A percentile compares a stretch with the other conserved stretches of the same genome.
Evolutionary conservation across 179 eudicot species (phyloP).

Genomic region (Silene coronaria): DNA sequence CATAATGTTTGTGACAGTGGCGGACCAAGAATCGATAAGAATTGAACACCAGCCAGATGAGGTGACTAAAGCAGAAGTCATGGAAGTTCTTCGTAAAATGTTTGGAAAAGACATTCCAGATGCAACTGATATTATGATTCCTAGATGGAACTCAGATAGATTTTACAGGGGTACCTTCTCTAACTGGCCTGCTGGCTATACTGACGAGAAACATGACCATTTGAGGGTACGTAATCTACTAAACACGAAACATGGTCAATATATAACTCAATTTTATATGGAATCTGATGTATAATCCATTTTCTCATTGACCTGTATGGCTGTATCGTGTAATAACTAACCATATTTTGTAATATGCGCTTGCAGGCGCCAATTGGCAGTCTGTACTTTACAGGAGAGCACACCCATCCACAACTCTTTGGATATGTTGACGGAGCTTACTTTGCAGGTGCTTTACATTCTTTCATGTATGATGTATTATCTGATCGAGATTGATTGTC

Average conservation of each 20-base stretch:
- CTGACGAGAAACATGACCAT: slow-evolving; percentile 4
- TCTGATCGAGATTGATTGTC: too few species aligned
- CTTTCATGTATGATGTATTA: too few species aligned
- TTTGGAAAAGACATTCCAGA: slow-evolving; percentile 32
- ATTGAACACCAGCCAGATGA: slow-evolving; percentile 28
- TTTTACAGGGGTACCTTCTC: slow-evolving; percentile 24
- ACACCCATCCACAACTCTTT: slow-evolving; percentile 20
- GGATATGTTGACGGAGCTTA: slow-evolving; percentile 29
- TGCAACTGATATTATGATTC: slow-evolving; percentile 24
- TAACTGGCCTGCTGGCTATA: slow-evolving; percentile 32
- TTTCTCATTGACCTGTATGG: too few species aligned
- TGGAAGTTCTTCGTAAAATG: slow-evolving; percentile 30
- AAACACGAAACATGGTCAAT: not conserved
- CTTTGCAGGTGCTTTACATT: slow-evolving; percentile 21
- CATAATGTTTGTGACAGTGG: slow-evolving; percentile 26
- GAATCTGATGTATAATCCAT: too few species aligned
- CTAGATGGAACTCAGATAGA: slow-evolving; percentile 27
- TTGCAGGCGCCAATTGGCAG: slow-evolving; percentile 23
- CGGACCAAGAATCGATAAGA: slow-evolving; percentile 23
- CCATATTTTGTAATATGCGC: not conserved
- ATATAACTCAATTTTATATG: too few species aligned
- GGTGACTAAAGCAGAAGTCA: slow-evolving; percentile 29
- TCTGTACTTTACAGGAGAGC: slow-evolving; percentile 29
- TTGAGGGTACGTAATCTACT: slow-evolving; percentile 1
- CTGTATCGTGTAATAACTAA: too few species aligned